Conservation (phyloP, 2,329 filamentous ascomycete genomes). For the Colletotrichum viniferum region DNA sequence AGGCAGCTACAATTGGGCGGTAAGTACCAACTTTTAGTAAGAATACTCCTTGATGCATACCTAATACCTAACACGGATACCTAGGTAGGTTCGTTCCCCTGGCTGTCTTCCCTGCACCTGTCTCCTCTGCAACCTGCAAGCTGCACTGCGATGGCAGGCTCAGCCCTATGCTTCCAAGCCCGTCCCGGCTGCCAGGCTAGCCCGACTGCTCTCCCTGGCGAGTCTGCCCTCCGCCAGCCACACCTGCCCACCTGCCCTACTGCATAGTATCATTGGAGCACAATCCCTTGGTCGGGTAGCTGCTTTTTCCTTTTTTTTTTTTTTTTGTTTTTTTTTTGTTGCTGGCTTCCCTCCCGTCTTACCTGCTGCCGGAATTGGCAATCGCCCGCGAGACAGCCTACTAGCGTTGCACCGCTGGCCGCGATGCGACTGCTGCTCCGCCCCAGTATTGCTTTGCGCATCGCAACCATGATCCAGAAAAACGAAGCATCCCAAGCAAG, state of each 20-base stretch:
- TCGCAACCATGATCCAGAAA: background rate
- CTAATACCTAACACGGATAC: too few relatives aligned
- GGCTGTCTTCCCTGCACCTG: background rate
- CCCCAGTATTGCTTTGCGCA: background rate
- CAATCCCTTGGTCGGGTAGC: background rate
- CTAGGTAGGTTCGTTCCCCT: background rate
- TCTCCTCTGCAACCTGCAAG: background rate
- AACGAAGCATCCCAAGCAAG: constrained; percentile 2
- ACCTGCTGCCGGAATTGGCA: background rate
- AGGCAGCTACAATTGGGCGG: background rate
- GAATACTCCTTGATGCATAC: too few relatives aligned
- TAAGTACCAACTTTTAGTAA: too few relatives aligned
- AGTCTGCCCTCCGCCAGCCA: background rate
- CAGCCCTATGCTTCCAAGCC: constrained; percentile 16
- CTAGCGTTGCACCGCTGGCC: background rate
- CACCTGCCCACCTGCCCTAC: background rate
- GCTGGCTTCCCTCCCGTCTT: background rate
- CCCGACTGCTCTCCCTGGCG: background rate
- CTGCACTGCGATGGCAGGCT: constrained; percentile 4
- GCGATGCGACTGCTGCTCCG: background rate
- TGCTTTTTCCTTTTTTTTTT: background rate
- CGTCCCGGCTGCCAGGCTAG: constrained; percentile 5
- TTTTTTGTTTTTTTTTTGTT: background rate
- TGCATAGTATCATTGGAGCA: background rate
- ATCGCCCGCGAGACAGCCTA: background rate